These are phyloP conservation scores for Pyrenochaeta sp. DNA, from an alignment of 2,329 filamentous ascomycete genomes.

Conservation along the genomic window DNA sequence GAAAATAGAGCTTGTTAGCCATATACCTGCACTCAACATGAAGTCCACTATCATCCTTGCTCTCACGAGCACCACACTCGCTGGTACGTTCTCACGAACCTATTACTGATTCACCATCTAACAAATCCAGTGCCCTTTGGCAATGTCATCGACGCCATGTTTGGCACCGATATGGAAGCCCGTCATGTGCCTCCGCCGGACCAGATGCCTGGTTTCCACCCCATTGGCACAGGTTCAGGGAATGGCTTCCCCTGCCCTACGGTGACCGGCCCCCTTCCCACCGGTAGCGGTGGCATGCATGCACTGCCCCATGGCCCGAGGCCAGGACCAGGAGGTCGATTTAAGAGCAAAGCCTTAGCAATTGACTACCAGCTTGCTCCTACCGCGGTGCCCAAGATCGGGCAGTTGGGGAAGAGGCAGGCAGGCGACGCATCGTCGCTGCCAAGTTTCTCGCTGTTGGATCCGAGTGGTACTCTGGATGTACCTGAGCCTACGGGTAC, in stretches of 20 bases:
- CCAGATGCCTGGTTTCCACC: slow-evolving; percentile 6
- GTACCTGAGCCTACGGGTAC: slow-evolving; percentile 2
- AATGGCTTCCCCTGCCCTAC: slow-evolving; percentile 13
- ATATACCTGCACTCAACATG: slow-evolving; percentile 21
- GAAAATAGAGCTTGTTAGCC: not conserved
- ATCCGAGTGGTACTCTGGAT: slow-evolving; percentile 7
- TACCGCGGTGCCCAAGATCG: slow-evolving; percentile 1
- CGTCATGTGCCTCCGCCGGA: slow-evolving; percentile 8
- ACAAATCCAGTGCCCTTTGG: slow-evolving; percentile 17
- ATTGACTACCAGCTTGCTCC: slow-evolving; percentile 28
- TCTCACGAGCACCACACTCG: slow-evolving; percentile 30
- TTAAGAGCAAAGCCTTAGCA: slow-evolving; percentile 4
- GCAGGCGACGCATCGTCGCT: slow-evolving; percentile 4
- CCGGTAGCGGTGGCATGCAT: not conserved
- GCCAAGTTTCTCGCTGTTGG: slow-evolving; percentile 18
- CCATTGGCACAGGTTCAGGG: slow-evolving; percentile 5
- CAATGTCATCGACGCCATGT: slow-evolving; percentile 19
- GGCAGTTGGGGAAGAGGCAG: slow-evolving; percentile 12
- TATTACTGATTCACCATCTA: not conserved
- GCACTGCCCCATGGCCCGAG: not conserved
- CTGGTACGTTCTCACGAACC: slow-evolving; percentile 14
- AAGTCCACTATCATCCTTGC: slow-evolving; percentile 31
- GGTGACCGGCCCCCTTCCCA: slow-evolving; percentile 4
- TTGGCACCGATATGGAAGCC: slow-evolving; percentile 14
- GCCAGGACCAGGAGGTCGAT: not conserved